Conservation (phyloP, 2,329 filamentous ascomycete species). For the Pseudocercospora musae region DNA sequence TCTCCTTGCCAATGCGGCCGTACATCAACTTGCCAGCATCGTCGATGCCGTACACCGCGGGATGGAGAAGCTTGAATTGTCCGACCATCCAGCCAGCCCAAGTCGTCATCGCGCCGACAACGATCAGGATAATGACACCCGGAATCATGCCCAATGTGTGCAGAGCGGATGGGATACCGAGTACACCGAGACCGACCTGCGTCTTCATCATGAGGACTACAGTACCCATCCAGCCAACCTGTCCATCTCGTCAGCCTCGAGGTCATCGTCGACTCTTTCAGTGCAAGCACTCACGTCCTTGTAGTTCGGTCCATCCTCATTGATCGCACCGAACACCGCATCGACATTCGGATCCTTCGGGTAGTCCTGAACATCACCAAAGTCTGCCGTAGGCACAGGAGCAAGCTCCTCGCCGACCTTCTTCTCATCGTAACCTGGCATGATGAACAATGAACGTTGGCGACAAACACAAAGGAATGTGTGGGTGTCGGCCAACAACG, state of each 20-base stretch:
- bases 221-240: conserved; percentile 43
- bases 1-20: conserved; percentile 50
- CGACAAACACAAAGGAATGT: background rate
- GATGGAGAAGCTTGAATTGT: conserved; percentile 54
- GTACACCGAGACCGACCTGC: conserved; percentile 47
- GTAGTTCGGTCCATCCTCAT: conserved; percentile 20
- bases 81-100: conserved; percentile 52
- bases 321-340: conserved; percentile 22
- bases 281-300: conserved; percentile 23
- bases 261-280: background rate
- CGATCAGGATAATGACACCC: conserved; percentile 45
- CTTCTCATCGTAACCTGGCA: conserved; percentile 15
- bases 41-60: conserved; percentile 57
- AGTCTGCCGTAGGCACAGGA: conserved; percentile 15
- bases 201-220: conserved; percentile 47
- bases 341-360: conserved; percentile 12
- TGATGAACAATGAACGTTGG: background rate
- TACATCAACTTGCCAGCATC: conserved; percentile 56
- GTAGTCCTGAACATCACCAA: conserved; percentile 20
- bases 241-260: background rate
- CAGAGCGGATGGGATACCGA: conserved; percentile 46
- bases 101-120: conserved; percentile 44
- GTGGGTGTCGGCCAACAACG: conserved; percentile 8
- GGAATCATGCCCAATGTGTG: conserved; percentile 49
- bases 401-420: conserved; percentile 18